Evolutionary conservation across 2,329 filamentous ascomycete species (phyloP), one percentile per base, ranked within the genome.

Genomic region (Fusarium newnesense): DNA sequence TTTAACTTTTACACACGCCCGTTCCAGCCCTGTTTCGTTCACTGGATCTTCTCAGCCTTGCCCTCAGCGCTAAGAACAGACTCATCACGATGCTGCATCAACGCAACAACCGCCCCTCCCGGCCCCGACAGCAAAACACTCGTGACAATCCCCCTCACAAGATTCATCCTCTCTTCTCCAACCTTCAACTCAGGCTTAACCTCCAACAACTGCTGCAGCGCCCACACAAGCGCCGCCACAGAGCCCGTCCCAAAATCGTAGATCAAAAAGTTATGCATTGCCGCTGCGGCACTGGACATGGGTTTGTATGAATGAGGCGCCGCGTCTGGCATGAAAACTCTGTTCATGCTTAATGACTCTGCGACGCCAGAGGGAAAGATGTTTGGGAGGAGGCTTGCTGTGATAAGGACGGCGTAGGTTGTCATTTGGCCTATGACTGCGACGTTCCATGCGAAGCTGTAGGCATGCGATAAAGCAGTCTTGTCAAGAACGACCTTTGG

Each of bases 41-140:
- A 78, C 32, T 77, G 52, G 1, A 56, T 69, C 74, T 78, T 78
- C 9, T 69, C 72, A 12, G 58, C 62, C 60, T 78, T 78, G 1
- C 68, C 67, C 60, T 78, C 76, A 9, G 63, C 72, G 10, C 67
- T 76, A 12, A 78, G 52, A 7, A 78, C 69, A 13, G 60, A 63
- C 59, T 78, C 76, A 54, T 78, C 76, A 3, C 76, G 61, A 61
- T 77, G 75, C 59, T 77, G 76, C 69, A 78, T 66, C 47, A 78
- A 57, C 30, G 76, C 76, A 70, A 76, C 37, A 24, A 76, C 34
- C 12, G 75, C 74, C 6, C 76, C 76, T 4, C 67, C 72, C 4
- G 76, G 76, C 1, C 76, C 76, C 16, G 76, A 67, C 15, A 77
- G 39, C 32, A 77, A 21, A 1, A 78, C 9, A 42, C 76, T 78